Percentiles rank a stretch among this genome's conserved stretches.
These are phyloP conservation scores for Metschnikowia proteae DNA, from an alignment of 805 yeast genomes.

Conservation along the genomic window DNA sequence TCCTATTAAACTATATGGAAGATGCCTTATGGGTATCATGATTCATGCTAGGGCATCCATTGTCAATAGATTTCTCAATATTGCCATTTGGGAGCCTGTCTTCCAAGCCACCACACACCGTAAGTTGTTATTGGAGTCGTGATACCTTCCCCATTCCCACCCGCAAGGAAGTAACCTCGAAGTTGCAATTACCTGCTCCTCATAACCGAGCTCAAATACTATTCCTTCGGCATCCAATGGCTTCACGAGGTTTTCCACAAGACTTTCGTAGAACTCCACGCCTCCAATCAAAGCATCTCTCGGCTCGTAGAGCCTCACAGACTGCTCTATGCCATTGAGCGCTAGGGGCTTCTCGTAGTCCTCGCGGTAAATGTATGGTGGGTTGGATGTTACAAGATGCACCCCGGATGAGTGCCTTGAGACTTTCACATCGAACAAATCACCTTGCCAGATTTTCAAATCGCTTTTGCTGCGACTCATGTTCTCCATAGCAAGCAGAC, in stretches of 20 bases:
- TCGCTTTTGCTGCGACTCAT: constrained; percentile 13
- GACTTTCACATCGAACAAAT: constrained; percentile 7
- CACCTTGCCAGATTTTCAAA: constrained; percentile 5
- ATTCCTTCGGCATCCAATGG: constrained; percentile 49
- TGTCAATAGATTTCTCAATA: constrained; percentile 1
- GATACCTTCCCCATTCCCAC: constrained; percentile 50
- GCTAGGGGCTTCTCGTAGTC: constrained; percentile 38
- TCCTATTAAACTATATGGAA: not conserved
- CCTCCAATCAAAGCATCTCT: constrained; percentile 74
- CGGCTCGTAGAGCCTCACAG: constrained; percentile 78
- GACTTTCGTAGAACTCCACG: constrained; percentile 60
- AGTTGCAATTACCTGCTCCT: constrained; percentile 50
- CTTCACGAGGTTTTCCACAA: constrained; percentile 44
- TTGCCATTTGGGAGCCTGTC: constrained; percentile 17
- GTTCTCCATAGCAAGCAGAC: constrained; percentile 49
- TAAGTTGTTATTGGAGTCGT: constrained; percentile 49
- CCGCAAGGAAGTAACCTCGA: constrained; percentile 15
- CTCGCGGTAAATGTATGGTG: constrained; percentile 71
- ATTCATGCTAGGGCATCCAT: no score
- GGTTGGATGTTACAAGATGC: constrained; percentile 75
- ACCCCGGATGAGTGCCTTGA: constrained; percentile 12
- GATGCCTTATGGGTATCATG: not conserved
- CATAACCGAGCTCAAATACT: constrained; percentile 74
- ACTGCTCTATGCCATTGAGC: constrained; percentile 47
- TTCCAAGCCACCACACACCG: constrained; percentile 68